phyloP scores from a whole-genome alignment of 768 basidiomycete species.

The Lentinula boryana region DNA sequence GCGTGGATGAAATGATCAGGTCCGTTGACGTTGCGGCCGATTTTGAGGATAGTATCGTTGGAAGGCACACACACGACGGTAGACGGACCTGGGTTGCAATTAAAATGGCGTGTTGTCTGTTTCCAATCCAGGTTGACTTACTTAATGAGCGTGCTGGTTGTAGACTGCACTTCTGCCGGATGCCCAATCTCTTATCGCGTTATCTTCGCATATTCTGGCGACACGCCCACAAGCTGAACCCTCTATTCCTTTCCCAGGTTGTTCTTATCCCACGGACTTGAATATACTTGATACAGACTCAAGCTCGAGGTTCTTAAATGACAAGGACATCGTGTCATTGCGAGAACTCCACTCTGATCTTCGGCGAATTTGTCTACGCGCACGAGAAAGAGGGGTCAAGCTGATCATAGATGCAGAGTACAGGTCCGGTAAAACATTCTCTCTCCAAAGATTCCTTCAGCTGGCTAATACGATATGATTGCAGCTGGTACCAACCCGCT shows the following conservation, averaged over 20 bases:
- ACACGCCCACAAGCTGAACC: slow-evolving; percentile 24
- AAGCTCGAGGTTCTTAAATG: slow-evolving; percentile 25
- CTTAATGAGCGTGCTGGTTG: background rate
- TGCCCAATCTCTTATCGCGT: slow-evolving; percentile 49
- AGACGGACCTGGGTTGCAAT: slow-evolving; percentile 80
- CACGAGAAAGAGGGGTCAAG: slow-evolving; percentile 55
- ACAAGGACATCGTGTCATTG: slow-evolving; percentile 55
- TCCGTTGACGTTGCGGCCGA: slow-evolving; percentile 77
- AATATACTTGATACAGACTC: slow-evolving; percentile 30
- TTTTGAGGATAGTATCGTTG: slow-evolving; percentile 55
- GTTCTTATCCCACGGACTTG: slow-evolving; percentile 53
- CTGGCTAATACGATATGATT: background rate
- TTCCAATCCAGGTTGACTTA: background rate
- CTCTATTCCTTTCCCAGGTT: slow-evolving; percentile 63
- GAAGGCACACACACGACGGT: slow-evolving; percentile 18
- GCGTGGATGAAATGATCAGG: slow-evolving; percentile 69
- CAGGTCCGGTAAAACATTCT: slow-evolving; percentile 30
- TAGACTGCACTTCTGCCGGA: slow-evolving; percentile 69
- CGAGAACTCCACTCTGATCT: slow-evolving; percentile 59
- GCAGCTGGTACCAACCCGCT: slow-evolving; percentile 71
- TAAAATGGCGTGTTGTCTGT: slow-evolving; percentile 55
- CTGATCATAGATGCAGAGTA: slow-evolving; percentile 86
- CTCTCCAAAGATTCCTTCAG: background rate
- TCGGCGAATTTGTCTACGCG: slow-evolving; percentile 55
- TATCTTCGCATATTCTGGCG: slow-evolving; percentile 53